Conservation (phyloP, 192 early-diverging fungal species). For the Mortierella hygrophila region DNA sequence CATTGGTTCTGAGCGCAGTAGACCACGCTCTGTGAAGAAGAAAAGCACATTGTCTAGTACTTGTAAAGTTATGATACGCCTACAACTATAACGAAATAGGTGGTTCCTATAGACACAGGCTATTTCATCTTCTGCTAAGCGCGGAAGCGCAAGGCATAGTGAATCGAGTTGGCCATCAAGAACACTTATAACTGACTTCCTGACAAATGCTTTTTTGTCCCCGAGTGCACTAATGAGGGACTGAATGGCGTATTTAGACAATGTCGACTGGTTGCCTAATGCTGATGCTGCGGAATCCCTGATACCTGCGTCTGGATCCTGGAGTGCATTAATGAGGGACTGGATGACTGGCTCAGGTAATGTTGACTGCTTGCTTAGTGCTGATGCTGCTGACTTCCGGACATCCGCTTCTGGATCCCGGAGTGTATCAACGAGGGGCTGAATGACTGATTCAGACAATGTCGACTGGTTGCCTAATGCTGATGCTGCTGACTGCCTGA, state of each 20-base stretch:
- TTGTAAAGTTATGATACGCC: background rate
- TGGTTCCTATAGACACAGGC: background rate
- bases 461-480: background rate
- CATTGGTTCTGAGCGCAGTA: background rate
- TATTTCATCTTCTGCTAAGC: background rate
- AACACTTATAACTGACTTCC: background rate
- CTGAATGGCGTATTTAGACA: too few species aligned
- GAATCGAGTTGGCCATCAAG: background rate
- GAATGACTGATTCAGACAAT: slow-evolving; percentile 16
- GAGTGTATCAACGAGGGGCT: background rate
- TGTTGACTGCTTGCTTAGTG: too few species aligned
- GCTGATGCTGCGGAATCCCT: too few species aligned
- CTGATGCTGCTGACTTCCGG: background rate
- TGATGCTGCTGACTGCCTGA: background rate
- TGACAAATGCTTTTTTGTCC: too few species aligned
- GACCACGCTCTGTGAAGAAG: background rate
- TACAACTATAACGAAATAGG: background rate
- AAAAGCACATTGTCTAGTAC: background rate
- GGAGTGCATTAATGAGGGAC: background rate
- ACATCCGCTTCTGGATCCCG: background rate
- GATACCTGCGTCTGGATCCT: background rate
- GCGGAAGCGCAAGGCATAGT: background rate
- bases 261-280: too few species aligned
- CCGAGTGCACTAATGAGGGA: too few species aligned
- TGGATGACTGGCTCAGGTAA: background rate